Conservation (phyloP, 2,329 filamentous ascomycete genomes). For the Cordyceps tenuipes region DNA sequence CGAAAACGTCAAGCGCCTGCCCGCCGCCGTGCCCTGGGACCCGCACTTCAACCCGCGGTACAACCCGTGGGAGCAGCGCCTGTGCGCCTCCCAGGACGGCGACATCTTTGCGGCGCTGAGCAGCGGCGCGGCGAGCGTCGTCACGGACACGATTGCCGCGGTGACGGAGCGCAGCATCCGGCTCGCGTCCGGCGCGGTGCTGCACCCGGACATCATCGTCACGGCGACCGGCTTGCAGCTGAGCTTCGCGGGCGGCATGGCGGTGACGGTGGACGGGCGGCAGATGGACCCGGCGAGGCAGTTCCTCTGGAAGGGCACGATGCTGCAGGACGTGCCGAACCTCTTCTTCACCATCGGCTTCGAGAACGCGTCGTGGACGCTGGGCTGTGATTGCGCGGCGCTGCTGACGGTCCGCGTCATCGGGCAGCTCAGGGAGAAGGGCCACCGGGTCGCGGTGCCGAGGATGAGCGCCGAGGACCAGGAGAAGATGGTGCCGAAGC, state of each 20-base stretch:
- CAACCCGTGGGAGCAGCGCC: conserved; percentile 58
- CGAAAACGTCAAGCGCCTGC: conserved; percentile 37
- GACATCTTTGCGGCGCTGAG: conserved; percentile 37
- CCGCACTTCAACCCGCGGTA: conserved; percentile 48
- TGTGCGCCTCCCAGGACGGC: conserved; percentile 47
- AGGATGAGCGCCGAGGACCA: conserved; percentile 23
- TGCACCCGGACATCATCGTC: conserved; percentile 54
- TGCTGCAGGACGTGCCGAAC: conserved; percentile 58
- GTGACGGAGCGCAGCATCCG: conserved; percentile 36
- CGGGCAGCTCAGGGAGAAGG: conserved; percentile 38
- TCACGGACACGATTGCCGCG: conserved; percentile 37
- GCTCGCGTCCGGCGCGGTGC: conserved; percentile 32
- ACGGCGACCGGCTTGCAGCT: conserved; percentile 57
- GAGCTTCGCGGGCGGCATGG: conserved; percentile 43
- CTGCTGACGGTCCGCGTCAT: conserved; percentile 42
- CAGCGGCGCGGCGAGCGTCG: conserved; percentile 30
- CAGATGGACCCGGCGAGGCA: conserved; percentile 34
- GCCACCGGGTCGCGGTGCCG: conserved; percentile 35
- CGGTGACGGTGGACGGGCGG: conserved; percentile 42
- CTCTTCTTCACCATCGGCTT: conserved; percentile 51
- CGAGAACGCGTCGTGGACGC: conserved; percentile 52
- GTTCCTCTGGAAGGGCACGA: conserved; percentile 50
- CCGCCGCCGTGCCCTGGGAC: conserved; percentile 36
- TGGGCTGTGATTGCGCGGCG: conserved; percentile 48
- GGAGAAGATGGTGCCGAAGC: conserved; percentile 28